Percentiles rank a stretch among this genome's conserved stretches.
Conservation (phyloP, 805 yeast genomes). For the Wickerhamia fluorescens region DNA sequence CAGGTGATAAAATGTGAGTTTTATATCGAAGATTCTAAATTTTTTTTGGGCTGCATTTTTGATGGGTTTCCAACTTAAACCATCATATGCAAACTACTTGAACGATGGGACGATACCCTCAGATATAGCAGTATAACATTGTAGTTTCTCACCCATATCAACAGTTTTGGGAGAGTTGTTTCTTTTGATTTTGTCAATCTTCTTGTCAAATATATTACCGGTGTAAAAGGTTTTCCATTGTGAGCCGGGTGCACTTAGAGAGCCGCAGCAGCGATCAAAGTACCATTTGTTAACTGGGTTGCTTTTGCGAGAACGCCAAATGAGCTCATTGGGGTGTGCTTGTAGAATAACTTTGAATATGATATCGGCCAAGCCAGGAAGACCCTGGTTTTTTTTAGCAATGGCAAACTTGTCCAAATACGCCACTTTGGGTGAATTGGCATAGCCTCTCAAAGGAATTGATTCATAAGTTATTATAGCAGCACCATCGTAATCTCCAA, state of each 20-base stretch:
- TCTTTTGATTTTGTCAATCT: conserved; percentile 16
- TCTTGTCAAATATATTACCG: conserved; percentile 33
- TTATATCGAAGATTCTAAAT: too few species aligned
- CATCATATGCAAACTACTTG: too few species aligned
- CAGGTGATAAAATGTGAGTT: too few species aligned
- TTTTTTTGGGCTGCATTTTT: too few species aligned
- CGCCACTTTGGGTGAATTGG: conserved; percentile 40
- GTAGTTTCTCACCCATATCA: conserved; percentile 26
- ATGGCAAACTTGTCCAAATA: conserved; percentile 95
- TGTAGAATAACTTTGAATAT: conserved; percentile 75
- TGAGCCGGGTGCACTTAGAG: conserved; percentile 32
- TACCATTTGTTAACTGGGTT: conserved; percentile 98
- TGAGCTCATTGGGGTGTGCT: conserved; percentile 60
- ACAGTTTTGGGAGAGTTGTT: conserved; percentile 11
- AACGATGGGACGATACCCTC: conserved; percentile 53
- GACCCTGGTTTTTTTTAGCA: conserved; percentile 74
- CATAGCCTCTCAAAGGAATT: conserved; percentile 2
- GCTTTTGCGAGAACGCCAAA: conserved; percentile 83
- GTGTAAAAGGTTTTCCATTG: conserved; percentile 37
- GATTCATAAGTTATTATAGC: conserved; percentile 86
- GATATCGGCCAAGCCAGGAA: conserved; percentile 89
- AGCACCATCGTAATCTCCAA: conserved; percentile 94
- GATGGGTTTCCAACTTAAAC: too few species aligned
- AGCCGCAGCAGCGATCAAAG: conserved; percentile 82
- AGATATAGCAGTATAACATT: conserved; percentile 48